These are phyloP conservation scores for Cryptococcus wingfieldii DNA, from an alignment of 1,284 basidiomycete species.

Conservation along the genomic window DNA sequence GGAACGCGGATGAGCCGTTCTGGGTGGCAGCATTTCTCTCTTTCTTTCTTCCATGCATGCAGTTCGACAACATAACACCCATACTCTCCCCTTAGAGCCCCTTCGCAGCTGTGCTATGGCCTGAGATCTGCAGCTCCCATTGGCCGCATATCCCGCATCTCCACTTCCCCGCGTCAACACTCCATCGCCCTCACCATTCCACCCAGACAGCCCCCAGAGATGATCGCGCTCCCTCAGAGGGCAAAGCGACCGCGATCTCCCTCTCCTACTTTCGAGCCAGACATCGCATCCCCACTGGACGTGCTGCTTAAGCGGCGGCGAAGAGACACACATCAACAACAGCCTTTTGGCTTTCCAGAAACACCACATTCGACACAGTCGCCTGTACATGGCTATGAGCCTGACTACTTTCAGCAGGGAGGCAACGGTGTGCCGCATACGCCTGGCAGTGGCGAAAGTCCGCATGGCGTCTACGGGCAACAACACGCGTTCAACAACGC, in stretches of 20 bases:
- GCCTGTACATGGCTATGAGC: not conserved
- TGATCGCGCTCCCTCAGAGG: slow-evolving; percentile 19
- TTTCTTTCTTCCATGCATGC: too few species aligned
- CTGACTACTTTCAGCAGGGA: slow-evolving; percentile 4
- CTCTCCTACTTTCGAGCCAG: slow-evolving; percentile 25
- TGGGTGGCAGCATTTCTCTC: too few species aligned
- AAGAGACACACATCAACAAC: slow-evolving; percentile 8
- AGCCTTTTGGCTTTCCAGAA: not conserved
- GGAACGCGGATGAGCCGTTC: too few species aligned
- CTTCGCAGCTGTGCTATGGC: too few species aligned
- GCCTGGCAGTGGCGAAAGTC: too few species aligned
- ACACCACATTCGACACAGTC: not conserved
- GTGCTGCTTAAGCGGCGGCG: slow-evolving; percentile 38
- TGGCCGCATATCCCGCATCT: not conserved
- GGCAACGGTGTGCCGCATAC: not conserved
- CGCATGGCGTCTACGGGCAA: too few species aligned
- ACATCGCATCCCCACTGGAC: slow-evolving; percentile 40
- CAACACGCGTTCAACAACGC: not conserved
- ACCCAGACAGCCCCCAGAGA: not conserved
- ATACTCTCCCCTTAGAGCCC: too few species aligned
- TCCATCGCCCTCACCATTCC: not conserved
- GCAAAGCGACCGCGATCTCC: slow-evolving; percentile 38
- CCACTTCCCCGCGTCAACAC: not conserved
- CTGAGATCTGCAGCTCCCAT: not conserved
- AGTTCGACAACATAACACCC: too few species aligned